phyloP scores from a whole-genome alignment of 2,329 filamentous ascomycete genomes.

The Aschersonia sp. region DNA sequence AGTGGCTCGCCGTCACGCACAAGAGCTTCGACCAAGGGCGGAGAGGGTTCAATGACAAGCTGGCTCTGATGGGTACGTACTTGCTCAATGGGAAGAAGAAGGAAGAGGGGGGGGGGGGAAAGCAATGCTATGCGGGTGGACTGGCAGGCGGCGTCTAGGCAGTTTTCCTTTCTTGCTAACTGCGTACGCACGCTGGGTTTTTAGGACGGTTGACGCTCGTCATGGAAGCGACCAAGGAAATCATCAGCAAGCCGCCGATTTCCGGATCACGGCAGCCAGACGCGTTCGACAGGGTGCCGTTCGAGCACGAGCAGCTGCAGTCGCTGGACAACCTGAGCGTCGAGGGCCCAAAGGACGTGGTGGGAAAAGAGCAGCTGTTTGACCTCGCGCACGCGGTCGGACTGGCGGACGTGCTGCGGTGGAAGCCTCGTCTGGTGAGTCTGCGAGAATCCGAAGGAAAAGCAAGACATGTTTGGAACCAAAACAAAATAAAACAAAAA shows the following conservation, averaged over 20 bases:
- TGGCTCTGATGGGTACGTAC: slow-evolving; percentile 69
- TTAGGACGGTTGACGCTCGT: slow-evolving; percentile 21
- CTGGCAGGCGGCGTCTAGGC: too few species aligned
- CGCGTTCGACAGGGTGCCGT: slow-evolving; percentile 46
- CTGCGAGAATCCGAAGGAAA: not conserved
- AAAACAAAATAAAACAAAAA: too few species aligned
- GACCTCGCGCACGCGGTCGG: slow-evolving; percentile 56
- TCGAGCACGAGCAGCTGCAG: slow-evolving; percentile 53
- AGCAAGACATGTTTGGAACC: too few species aligned
- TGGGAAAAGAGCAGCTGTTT: slow-evolving; percentile 51
- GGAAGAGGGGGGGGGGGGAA: not conserved
- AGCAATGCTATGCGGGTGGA: too few species aligned
- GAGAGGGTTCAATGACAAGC: slow-evolving; percentile 83
- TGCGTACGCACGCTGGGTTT: slow-evolving; percentile 1
- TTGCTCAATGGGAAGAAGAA: not conserved
- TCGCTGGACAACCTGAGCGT: slow-evolving; percentile 59
- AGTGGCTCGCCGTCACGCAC: slow-evolving; percentile 94
- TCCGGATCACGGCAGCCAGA: slow-evolving; percentile 19
- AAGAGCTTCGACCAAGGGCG: slow-evolving; percentile 96
- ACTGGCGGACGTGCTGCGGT: slow-evolving; percentile 62
- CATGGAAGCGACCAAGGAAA: slow-evolving; percentile 24
- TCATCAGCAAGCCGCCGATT: slow-evolving; percentile 18
- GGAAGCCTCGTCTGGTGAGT: slow-evolving; percentile 68
- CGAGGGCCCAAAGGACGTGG: slow-evolving; percentile 43
- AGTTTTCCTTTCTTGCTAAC: not conserved